These are phyloP conservation scores for Quercus lobata DNA, from an alignment of 331 rosid species.

Conservation along the genomic window DNA sequence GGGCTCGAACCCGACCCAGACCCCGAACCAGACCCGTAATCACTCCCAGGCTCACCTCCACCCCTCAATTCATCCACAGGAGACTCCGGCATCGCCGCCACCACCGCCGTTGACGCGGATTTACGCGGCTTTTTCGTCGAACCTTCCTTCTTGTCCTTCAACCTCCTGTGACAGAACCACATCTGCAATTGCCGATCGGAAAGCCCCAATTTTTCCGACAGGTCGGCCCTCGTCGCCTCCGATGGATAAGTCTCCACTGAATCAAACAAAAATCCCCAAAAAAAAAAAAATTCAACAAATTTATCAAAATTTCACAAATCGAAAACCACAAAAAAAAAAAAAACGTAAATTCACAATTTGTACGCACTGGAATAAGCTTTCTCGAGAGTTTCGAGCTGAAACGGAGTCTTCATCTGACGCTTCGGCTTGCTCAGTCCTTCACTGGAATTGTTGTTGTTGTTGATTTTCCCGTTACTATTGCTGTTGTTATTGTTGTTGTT, in stretches of 20 bases:
- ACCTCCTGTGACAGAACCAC: slow-evolving; percentile 99
- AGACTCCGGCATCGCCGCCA: slow-evolving; percentile 49
- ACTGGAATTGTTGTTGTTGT: slow-evolving; percentile 60
- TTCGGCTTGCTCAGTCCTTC: slow-evolving; percentile 93
- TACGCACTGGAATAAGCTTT: slow-evolving; percentile 84
- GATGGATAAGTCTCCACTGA: slow-evolving; percentile 93
- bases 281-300: neutral
- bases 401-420: slow-evolving; percentile 99
- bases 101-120: slow-evolving; percentile 19
- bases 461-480: slow-evolving; percentile 41
- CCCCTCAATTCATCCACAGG: slow-evolving; percentile 57
- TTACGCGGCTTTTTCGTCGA: slow-evolving; percentile 48
- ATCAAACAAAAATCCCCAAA: neutral
- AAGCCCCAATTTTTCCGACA: slow-evolving; percentile 84
- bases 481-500: slow-evolving; percentile 22
- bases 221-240: slow-evolving; percentile 70
- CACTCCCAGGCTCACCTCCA: slow-evolving; percentile 60
- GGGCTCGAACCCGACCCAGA: slow-evolving; percentile 95
- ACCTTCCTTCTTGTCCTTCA: slow-evolving; percentile 90
- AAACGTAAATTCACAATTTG: neutral
- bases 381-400: slow-evolving; percentile 90
- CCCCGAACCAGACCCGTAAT: slow-evolving; percentile 93
- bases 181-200: slow-evolving; percentile 99
- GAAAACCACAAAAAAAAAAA: neutral
- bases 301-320: slow-evolving; percentile 1